Evolutionary conservation across 2,329 filamentous ascomycete genomes (phyloP), one percentile per base, ranked within the genome.

Genomic region (Hirsutella minnesotensis): DNA sequence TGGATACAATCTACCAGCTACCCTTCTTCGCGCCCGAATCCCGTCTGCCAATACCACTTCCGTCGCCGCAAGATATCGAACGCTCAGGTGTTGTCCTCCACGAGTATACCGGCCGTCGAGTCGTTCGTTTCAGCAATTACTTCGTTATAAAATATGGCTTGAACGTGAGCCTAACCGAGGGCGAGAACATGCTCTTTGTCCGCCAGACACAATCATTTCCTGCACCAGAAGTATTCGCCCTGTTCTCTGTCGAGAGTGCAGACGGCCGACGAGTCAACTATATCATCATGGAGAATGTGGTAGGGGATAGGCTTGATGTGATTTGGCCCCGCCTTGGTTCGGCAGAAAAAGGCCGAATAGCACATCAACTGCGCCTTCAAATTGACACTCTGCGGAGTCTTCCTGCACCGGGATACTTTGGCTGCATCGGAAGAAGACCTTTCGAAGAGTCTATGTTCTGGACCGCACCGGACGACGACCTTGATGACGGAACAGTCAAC

Each of bases 231-330:
- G 42, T 47, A n/a, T 47, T 24, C 27, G 45, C 40, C 36, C 15
- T 43, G 10, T 46, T 30, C 27, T 43, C 40, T 3, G 37, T 13
- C 3, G n/a, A 34, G 9, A 31, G 37, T 20, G 42, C 16, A 3
- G n/a, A 16, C 8, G 42, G 42, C 9, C n/a, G 19, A 2, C 5
- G 31, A 7, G 33, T 48, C 19, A 51, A 47, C 13, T 53, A 49
- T 40, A 53, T 53, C 10, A 29, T 52, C 8, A 52, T 52, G 47
- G 43, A 49, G 38, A 38, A 47, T 39, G 38, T 52, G 15, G 3
- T 44, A 31, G 35, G 50, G 43, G 27, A 48, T 38, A 38, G 47
- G 39, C 44, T 52, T 37, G 50, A 18, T 43, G 15, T 10, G 3
- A 38, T 29, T 9, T 38, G 37, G 37, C 15, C 21, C n/a, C 22